Percentiles rank a stretch among this genome's conserved stretches.
These are phyloP conservation scores for Malus sieversii DNA, from an alignment of 306 rosid genomes.

Conservation along the genomic window DNA sequence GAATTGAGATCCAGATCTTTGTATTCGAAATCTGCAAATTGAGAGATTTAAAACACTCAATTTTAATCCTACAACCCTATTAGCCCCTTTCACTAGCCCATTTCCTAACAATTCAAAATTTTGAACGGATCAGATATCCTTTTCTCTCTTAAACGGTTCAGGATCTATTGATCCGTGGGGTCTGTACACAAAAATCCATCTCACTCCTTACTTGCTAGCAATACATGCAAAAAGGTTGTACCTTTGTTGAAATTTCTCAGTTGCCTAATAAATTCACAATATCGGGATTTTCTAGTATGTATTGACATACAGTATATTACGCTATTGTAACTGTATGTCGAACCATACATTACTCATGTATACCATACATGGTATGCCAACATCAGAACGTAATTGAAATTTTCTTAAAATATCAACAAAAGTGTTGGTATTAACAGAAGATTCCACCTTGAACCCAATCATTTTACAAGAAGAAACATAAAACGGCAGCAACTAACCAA, in stretches of 20 bases:
- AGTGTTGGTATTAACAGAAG: background rate
- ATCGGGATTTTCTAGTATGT: background rate
- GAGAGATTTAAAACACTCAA: too few species aligned
- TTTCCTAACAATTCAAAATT: too few species aligned
- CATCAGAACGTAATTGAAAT: too few species aligned
- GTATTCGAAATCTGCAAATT: too few species aligned
- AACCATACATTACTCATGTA: background rate
- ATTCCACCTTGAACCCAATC: constrained; percentile 3
- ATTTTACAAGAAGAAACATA: constrained; percentile 9
- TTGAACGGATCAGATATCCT: fast-evolving
- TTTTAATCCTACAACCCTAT: too few species aligned
- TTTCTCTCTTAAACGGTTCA: too few species aligned
- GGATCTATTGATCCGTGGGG: too few species aligned
- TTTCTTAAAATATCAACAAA: background rate
- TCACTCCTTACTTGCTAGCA: background rate
- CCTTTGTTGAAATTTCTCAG: background rate
- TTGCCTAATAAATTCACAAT: background rate
- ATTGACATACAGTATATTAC: background rate
- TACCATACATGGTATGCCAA: background rate
- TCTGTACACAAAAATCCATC: too few species aligned
- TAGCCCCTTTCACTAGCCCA: fast-evolving
- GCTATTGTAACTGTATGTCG: too few species aligned
- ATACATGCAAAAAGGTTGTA: background rate
- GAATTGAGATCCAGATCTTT: too few species aligned
- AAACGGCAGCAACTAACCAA: constrained; percentile 15